Evolutionary conservation across 257 asterid genomes (phyloP).

Genomic region (Forsythia suspensa): DNA sequence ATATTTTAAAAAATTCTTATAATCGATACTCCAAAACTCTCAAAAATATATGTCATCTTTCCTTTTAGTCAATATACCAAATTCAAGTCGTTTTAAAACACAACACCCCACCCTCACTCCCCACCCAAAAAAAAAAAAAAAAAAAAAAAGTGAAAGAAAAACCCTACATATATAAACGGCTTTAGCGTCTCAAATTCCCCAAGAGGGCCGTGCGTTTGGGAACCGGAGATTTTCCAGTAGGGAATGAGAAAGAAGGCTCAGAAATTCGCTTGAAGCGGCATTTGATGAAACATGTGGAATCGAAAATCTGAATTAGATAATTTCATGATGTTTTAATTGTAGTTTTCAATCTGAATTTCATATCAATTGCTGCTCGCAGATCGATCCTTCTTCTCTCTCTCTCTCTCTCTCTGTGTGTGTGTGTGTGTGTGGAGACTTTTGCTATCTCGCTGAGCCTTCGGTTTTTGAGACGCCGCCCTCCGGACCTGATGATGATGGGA

Average conservation of each 20-base stretch:
- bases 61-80: too few relatives aligned
- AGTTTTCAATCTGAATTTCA: constrained; percentile 5
- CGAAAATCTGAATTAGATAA: not conserved
- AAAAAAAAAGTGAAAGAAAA: not conserved
- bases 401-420: not conserved
- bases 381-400: not conserved
- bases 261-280: not conserved
- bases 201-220: not conserved
- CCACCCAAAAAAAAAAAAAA: too few relatives aligned
- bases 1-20: too few relatives aligned
- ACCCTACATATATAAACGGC: not conserved
- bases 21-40: too few relatives aligned
- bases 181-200: not conserved
- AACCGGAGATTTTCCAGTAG: not conserved
- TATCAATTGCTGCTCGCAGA: not conserved
- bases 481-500: not conserved
- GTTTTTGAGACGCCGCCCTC: not conserved
- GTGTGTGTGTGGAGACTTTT: not conserved
- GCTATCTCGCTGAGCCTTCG: not conserved
- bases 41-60: too few relatives aligned
- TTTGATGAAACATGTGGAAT: not conserved
- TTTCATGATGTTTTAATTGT: not conserved
- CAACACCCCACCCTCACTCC: too few relatives aligned
- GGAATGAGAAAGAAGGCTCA: not conserved
- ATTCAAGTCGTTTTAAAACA: too few relatives aligned